These are phyloP conservation scores for Physaria fendleri DNA, from an alignment of 345 rosid species.

Conservation along the genomic window DNA sequence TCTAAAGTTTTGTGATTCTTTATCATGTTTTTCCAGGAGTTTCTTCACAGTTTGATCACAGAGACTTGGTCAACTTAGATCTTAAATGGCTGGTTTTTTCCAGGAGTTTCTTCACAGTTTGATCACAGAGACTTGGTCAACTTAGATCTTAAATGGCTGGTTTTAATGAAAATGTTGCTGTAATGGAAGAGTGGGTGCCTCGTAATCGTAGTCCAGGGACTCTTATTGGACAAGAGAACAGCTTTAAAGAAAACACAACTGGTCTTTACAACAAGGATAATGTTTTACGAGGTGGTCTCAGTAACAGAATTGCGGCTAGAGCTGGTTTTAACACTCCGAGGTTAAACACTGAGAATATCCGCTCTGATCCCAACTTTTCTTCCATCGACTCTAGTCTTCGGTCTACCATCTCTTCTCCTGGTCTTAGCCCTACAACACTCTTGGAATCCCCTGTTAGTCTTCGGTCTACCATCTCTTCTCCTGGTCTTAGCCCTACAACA, in stretches of 20 bases:
- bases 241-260: slow-evolving; percentile 12
- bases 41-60: not conserved
- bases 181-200: slow-evolving; percentile 84
- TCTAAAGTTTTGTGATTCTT: slow-evolving; percentile 1
- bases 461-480: slow-evolving; percentile 69
- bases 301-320: slow-evolving; percentile 76
- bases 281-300: slow-evolving; percentile 48
- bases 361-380: slow-evolving; percentile 45
- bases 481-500: slow-evolving; percentile 87
- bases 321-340: slow-evolving; percentile 82
- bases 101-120: slow-evolving; percentile 7
- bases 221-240: slow-evolving; percentile 42
- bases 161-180: slow-evolving; percentile 57
- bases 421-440: slow-evolving; percentile 83
- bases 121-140: not conserved
- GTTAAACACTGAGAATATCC: slow-evolving; percentile 63
- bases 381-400: slow-evolving; percentile 38
- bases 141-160: slow-evolving; percentile 48
- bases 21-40: slow-evolving; percentile 6
- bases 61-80: slow-evolving; percentile 8
- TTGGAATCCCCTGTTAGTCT: slow-evolving; percentile 92
- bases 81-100: slow-evolving; percentile 58
- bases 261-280: slow-evolving; percentile 27
- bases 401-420: slow-evolving; percentile 80
- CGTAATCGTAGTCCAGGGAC: slow-evolving; percentile 60